Evolutionary conservation across 2,329 filamentous ascomycete genomes (phyloP).

Genomic region (Diaporthe ilicicola): DNA sequence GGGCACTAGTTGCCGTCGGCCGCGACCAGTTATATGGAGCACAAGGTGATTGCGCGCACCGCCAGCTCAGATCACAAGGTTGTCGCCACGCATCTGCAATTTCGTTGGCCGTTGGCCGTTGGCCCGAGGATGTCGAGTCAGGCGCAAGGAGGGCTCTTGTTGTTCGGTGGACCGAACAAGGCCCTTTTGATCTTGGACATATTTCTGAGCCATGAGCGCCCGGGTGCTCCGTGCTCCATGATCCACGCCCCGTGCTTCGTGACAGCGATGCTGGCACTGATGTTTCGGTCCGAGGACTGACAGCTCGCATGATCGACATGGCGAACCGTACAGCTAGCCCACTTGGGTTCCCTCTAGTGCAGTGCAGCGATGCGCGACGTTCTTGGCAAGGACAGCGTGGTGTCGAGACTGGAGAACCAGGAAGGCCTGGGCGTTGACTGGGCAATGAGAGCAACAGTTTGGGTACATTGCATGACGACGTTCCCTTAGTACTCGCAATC

Average conservation of each 20-base stretch:
- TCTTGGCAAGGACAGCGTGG: background rate
- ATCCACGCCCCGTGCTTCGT: background rate
- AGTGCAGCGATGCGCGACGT: background rate
- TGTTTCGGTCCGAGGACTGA: constrained; percentile 22
- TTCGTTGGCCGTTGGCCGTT: no score
- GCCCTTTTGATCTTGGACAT: background rate
- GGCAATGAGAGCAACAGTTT: background rate
- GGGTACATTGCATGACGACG: background rate
- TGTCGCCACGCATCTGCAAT: background rate
- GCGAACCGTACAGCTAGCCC: constrained; percentile 1
- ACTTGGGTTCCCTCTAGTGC: background rate
- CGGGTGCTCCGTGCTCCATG: background rate
- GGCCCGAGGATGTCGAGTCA: background rate
- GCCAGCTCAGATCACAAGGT: constrained; percentile 12
- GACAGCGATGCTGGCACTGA: background rate
- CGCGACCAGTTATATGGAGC: constrained; percentile 4
- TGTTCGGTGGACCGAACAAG: background rate
- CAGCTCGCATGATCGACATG: constrained; percentile 17
- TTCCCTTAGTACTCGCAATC: constrained; percentile 1
- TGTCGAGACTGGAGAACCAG: background rate
- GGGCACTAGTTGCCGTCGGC: constrained; percentile 19
- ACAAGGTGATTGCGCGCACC: background rate
- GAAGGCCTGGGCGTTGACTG: background rate
- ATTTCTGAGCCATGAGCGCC: background rate
- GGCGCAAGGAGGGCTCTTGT: background rate